Base-by-base conservation (phyloP, 257 asterid species). In the Capsicum rhomboideum region DNA sequence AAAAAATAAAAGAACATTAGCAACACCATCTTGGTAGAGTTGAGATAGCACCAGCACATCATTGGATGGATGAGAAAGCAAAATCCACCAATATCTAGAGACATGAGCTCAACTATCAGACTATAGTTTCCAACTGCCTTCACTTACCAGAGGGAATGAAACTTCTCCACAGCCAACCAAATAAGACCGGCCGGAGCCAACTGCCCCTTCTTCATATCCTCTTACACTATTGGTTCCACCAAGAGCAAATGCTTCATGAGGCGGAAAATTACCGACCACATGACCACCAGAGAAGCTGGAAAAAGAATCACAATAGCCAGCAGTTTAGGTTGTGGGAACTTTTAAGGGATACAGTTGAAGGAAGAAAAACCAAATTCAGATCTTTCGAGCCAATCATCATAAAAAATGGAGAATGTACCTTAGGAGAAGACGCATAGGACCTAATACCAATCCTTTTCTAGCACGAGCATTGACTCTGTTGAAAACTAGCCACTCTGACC, bases 211-310 rank as follows among this genome's bases (percentile, higher is more conserved):
- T 89, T 96, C 99, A 83, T 96, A 96, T 80, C 99, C 98, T 83
- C 99, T 91, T 68, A 96, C 99, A 56, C 98, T 92, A 83, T 96
- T 94, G 78, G 98, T 94, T 82, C 99, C 99, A 86, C 99, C 99
- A 87, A 96, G 91, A 28, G 96, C 98, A 88, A 96, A 94, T 82
- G 99, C 99, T 89, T 96, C 98, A 71, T 96, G 98, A 12, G 98
- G 99, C 37, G 99, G 99, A 80, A 96, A 96, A 64, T 94, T 94
- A 83, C 99, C 99, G 68, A 88, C 87, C 84, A 94, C 94, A 74
- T 90, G 97, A 72, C 99, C 99, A 54, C 98, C 98, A 63, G 97
- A 96, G 83, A 92, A 83, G 90, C 99, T 96, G 89, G 21, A 82
- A 40, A 66, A 50, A 52, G 11, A 66, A 7, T 23, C 56, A 63